Conservation (phyloP, 169 alveolate genomes). For the Ophryocystis elektroscirrha region DNA sequence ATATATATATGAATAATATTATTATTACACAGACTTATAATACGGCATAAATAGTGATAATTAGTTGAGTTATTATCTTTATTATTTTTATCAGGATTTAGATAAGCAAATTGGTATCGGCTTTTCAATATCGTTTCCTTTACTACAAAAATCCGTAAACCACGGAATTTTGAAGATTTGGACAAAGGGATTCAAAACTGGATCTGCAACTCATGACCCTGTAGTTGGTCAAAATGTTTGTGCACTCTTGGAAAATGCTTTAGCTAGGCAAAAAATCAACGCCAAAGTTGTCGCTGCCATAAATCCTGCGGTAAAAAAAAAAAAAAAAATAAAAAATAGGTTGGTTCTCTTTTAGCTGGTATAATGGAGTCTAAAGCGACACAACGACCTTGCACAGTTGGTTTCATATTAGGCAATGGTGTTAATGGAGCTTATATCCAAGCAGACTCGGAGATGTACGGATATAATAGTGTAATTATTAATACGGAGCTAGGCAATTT, state of each 20-base stretch:
- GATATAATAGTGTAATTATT: slow-evolving; percentile 42
- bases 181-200: slow-evolving; percentile 60
- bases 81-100: too few relatives aligned
- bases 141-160: slow-evolving; percentile 29
- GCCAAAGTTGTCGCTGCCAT: slow-evolving; percentile 40
- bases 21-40: too few relatives aligned
- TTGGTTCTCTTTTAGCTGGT: slow-evolving; percentile 32
- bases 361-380: slow-evolving; percentile 23
- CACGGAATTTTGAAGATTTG: slow-evolving; percentile 42
- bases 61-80: too few relatives aligned
- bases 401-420: slow-evolving; percentile 51
- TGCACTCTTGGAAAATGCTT: slow-evolving; percentile 42
- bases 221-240: slow-evolving; percentile 58
- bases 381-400: slow-evolving; percentile 42
- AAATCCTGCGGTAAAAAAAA: slow-evolving; percentile 56
- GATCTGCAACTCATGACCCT: slow-evolving; percentile 45
- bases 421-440: slow-evolving; percentile 47
- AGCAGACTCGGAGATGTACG: slow-evolving; percentile 38
- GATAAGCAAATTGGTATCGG: too few relatives aligned
- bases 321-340: too few relatives aligned
- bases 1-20: too few relatives aligned
- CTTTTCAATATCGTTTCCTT: slow-evolving; percentile 43
- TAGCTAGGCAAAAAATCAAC: slow-evolving; percentile 32
- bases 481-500: slow-evolving; percentile 52
- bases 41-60: too few relatives aligned